Percentiles rank a stretch among this genome's conserved stretches.
These are phyloP conservation scores for Galerina marginata DNA, from an alignment of 768 basidiomycete species.

Conservation along the genomic window DNA sequence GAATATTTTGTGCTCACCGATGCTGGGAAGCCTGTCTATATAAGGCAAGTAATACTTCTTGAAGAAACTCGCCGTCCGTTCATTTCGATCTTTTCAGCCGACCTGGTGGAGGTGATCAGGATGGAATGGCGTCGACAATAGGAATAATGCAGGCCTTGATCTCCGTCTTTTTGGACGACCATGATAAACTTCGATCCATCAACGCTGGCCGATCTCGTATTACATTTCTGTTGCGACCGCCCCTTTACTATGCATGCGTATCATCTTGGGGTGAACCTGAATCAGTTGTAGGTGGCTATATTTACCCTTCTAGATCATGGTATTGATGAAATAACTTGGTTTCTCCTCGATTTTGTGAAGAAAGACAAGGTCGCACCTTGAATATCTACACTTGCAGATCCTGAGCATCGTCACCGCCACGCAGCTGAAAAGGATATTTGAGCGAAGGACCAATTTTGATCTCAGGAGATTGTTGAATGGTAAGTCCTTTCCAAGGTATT, in stretches of 20 bases:
- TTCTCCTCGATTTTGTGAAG: slow-evolving; percentile 52
- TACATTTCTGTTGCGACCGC: slow-evolving; percentile 83
- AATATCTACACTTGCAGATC: slow-evolving; percentile 94
- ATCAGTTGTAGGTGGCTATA: slow-evolving; percentile 73
- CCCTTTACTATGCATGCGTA: slow-evolving; percentile 90
- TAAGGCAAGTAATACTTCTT: slow-evolving; percentile 55
- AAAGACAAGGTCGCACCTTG: slow-evolving; percentile 92
- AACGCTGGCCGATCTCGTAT: slow-evolving; percentile 84
- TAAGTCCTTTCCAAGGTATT: slow-evolving; percentile 23
- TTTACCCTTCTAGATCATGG: background rate
- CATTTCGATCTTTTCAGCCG: slow-evolving; percentile 38
- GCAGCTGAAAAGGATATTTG: slow-evolving; percentile 86
- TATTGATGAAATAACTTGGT: slow-evolving; percentile 4
- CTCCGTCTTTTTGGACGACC: slow-evolving; percentile 93
- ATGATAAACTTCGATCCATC: slow-evolving; percentile 85
- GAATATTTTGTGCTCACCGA: slow-evolving; percentile 94
- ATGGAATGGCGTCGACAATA: slow-evolving; percentile 77
- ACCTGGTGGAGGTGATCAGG: slow-evolving; percentile 59
- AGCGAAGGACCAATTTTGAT: slow-evolving; percentile 91
- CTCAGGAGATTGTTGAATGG: slow-evolving; percentile 76
- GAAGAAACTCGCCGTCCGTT: background rate
- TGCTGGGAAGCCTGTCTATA: slow-evolving; percentile 97
- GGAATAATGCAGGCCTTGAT: slow-evolving; percentile 96
- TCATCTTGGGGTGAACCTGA: slow-evolving; percentile 97
- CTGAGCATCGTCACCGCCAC: slow-evolving; percentile 86